Evolutionary conservation across 371 early-diverging fungal species (phyloP), one percentile per base, ranked within the genome.

Genomic region (Apophysomyces sp.): DNA sequence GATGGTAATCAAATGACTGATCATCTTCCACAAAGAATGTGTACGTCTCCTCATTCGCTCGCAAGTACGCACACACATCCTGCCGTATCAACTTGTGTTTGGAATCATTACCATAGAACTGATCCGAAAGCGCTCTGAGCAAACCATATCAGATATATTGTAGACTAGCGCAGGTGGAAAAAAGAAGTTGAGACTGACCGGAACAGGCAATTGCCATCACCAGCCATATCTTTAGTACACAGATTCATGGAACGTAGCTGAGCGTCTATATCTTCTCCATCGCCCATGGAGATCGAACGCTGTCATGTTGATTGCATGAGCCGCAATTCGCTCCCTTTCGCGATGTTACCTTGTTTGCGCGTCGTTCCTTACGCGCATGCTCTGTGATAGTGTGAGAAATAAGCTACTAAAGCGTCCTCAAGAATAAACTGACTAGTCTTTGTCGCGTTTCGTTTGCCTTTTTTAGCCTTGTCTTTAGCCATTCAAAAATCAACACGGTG

Each of bases 201-300:
- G 67, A 91, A 93, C 41, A 92, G 70, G 68, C 95, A 95, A 76
- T 95, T 94, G 55, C 94, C 94, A 65, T 95, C 94, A 31, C 94
- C 93, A 24, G 77, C 66, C 49, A 93, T 89, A 60, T 89, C 90
- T 60, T 89, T 91, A 53, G 84, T 85, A 53, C 84, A 83, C 18
- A 90, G 70, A 18, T 80, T 77, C 9, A 79, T 61, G 28, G 65
- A 63, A 16, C 70, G 69, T 12, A 89, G 67, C 37, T 76, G 69
- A 27, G 52, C 37, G 55, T 73, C 65, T n/a, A 73, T 54, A 64
- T 69, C 67, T 9, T 62, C 65, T 36, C 40, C 69, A 59, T 21
- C 21, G 11, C 24, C 49, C 21, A 21, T 44, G 49, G 21, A 9
- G 21, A 44, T 21, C 21, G 49, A 18, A 11, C 21, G 21, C 49